Evolutionary conservation across 1,284 basidiomycete species (phyloP).

Genomic region (Microbotryum lychnidis-dioicae): DNA sequence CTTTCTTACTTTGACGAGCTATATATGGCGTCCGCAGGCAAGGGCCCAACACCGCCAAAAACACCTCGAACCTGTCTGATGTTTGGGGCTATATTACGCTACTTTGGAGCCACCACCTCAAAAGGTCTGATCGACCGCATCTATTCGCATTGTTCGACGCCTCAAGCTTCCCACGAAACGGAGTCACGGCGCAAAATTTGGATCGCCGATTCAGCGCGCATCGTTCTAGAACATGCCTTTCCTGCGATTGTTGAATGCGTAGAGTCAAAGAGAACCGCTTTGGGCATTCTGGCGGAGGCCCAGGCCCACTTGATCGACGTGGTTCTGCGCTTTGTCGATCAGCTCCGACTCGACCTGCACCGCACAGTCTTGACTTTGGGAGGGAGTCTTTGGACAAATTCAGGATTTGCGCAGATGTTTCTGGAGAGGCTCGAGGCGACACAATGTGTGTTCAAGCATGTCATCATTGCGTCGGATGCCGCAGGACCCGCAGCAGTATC

Average conservation of each 20-base stretch:
- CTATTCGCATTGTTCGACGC: slow-evolving; percentile 13
- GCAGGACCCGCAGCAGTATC: too few relatives aligned
- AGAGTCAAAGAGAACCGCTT: slow-evolving; percentile 12
- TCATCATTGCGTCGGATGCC: too few relatives aligned
- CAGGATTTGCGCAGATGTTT: slow-evolving; percentile 28
- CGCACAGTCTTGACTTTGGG: slow-evolving; percentile 32
- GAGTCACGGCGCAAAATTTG: slow-evolving; percentile 35
- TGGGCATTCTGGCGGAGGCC: slow-evolving; percentile 16
- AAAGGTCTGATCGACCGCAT: slow-evolving; percentile 17
- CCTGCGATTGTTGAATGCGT: not conserved
- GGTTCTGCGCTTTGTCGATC: slow-evolving; percentile 21
- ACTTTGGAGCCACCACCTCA: slow-evolving; percentile 8
- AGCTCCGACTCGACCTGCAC: slow-evolving; percentile 16
- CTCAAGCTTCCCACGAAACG: not conserved
- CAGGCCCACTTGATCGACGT: slow-evolving; percentile 25
- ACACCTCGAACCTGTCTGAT: not conserved
- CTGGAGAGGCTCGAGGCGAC: slow-evolving; percentile 14
- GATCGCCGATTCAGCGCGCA: slow-evolving; percentile 33
- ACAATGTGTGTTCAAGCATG: too few relatives aligned
- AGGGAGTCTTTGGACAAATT: slow-evolving; percentile 34
- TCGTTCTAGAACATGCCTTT: slow-evolving; percentile 31
- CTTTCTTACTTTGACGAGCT: slow-evolving; percentile 6
- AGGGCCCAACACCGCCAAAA: not conserved
- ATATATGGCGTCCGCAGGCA: not conserved
- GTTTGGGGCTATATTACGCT: slow-evolving; percentile 5